Evolutionary conservation across 345 rosid genomes (phyloP), one percentile per base, ranked within the genome.

Genomic region (Atalantia buxifolia): DNA sequence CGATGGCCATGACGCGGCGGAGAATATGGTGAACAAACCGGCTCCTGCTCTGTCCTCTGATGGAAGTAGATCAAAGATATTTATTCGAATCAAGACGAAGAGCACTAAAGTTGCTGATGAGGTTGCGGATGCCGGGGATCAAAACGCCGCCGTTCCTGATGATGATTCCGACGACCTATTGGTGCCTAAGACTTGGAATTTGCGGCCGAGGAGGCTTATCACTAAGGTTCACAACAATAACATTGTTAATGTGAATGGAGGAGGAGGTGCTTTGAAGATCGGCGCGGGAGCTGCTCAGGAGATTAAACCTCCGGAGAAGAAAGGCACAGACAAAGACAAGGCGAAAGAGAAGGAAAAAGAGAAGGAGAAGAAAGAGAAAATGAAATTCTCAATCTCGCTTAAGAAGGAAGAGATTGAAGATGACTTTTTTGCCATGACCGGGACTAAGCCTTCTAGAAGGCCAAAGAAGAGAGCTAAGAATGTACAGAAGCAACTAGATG

Each of bases 391-490:
- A 66, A 80, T 92, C 55, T 80, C 91, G 53, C 87, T 94, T 27
- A 69, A 90, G 0, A 91, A 85, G 82, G 79, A 89, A 42, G 96
- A 94, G 86, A 91, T 92, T 74, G 96, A 94, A 31, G 93, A 91
- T 36, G 98, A 94, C 83, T 71, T 92, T 18, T 83, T 87, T 48
- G 69, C 85, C 31, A 76, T 94, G 88, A 91, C 94, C 12, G 98
- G 97, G 78, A 81, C 90, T 6, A 90, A 89, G 82, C 94, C 97
- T 24, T 69, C 87, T 0, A 86, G 94, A 71, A 84, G 93, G 81
- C 94, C 97, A 8, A 90, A 79, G 87, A 94, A 88, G 83, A 88
- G 98, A 74, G 85, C 91, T 45, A 91, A 86, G 85, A 83, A 78
- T 60, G 91, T 89, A n/a, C 97, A 94, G 86, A 90, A 84, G 82